Percentiles rank a stretch among this genome's conserved stretches.
Evolutionary conservation across 179 eudicot species (phyloP).

Genomic region (Beta lomatogona): DNA sequence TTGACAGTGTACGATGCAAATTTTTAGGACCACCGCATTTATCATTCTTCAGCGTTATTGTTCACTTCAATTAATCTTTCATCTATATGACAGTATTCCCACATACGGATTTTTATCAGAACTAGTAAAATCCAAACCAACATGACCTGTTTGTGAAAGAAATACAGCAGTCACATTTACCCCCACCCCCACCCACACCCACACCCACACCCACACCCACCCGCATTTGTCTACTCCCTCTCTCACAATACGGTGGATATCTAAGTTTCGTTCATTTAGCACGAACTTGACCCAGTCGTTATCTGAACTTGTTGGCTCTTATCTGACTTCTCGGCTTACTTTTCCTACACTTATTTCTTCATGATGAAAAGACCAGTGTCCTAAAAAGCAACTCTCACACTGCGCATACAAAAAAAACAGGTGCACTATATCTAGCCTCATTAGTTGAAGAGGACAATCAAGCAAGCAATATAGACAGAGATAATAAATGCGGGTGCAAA

Average conservation of each 20-base stretch:
- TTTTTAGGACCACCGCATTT: constrained; percentile 14
- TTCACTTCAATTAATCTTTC: constrained; percentile 3
- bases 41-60: not conserved
- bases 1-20: not conserved
- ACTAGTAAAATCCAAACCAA: not conserved
- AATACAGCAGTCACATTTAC: not conserved
- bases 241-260: not conserved
- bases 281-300: not conserved
- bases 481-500: constrained; percentile 14
- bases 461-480: not conserved
- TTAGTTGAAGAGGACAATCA: constrained; percentile 3
- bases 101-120: constrained; percentile 5
- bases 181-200: too few relatives aligned
- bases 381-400: not conserved
- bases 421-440: constrained; percentile 8
- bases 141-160: constrained; percentile 3
- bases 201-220: too few relatives aligned
- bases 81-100: not conserved
- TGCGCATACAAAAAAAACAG: constrained; percentile 14
- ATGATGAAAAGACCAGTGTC: not conserved
- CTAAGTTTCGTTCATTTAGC: not conserved
- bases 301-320: not conserved
- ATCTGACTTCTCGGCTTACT: not conserved
- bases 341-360: not conserved
- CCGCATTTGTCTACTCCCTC: not conserved